Conservation (phyloP, 2,329 filamentous ascomycete genomes). For the Cladosporium sp. region DNA sequence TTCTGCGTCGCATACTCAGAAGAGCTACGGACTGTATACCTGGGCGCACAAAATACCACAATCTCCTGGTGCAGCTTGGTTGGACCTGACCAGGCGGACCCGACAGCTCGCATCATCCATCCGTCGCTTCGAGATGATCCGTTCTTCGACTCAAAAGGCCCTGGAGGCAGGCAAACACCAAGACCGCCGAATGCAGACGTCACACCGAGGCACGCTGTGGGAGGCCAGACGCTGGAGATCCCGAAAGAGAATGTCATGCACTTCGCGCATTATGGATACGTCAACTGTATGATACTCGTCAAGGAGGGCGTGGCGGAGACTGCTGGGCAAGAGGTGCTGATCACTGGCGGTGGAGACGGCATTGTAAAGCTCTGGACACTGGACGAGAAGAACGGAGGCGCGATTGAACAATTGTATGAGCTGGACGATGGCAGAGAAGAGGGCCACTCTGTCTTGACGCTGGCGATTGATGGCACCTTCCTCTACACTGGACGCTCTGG, state of each 20-base stretch:
- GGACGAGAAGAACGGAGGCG: constrained; percentile 58
- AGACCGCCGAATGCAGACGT: constrained; percentile 62
- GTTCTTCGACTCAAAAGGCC: constrained; percentile 90
- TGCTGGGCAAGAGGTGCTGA: constrained; percentile 74
- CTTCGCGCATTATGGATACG: constrained; percentile 93
- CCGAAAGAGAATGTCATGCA: constrained; percentile 77
- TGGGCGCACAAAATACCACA: constrained; percentile 90
- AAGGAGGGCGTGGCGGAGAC: constrained; percentile 70
- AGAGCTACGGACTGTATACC: constrained; percentile 77
- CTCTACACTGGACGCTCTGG: constrained; percentile 87
- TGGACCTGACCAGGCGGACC: constrained; percentile 21
- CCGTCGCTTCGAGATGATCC: constrained; percentile 80
- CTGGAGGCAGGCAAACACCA: constrained; percentile 78
- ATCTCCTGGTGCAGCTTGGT: constrained; percentile 79
- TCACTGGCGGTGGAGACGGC: constrained; percentile 91
- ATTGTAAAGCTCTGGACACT: constrained; percentile 93
- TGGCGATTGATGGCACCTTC: constrained; percentile 87
- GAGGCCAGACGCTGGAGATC: constrained; percentile 74
- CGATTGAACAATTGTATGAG: constrained; percentile 69
- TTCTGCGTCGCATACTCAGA: constrained; percentile 92
- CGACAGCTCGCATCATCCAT: constrained; percentile 45
- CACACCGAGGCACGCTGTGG: constrained; percentile 52
- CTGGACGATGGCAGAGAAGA: constrained; percentile 61
- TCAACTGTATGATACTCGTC: constrained; percentile 92
- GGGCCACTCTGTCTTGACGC: constrained; percentile 68